A percentile compares a stretch with the other conserved stretches of the same genome.
Conservation (phyloP, 306 rosid genomes). For the Senna tora region DNA sequence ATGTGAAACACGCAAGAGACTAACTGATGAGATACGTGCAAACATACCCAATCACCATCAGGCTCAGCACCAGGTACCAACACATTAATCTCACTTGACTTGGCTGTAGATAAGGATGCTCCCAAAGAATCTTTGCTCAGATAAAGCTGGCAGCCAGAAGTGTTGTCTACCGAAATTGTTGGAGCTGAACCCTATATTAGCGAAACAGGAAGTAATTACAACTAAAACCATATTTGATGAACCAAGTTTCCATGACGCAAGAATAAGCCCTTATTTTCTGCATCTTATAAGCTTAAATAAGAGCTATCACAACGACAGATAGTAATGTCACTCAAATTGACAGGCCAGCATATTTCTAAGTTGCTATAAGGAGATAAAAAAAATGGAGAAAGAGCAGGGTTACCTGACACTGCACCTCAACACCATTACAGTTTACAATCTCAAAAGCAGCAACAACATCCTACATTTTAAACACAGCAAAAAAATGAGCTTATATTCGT, state of each 20-base stretch:
- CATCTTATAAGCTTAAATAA: slow-evolving; percentile 9
- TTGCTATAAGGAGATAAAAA: slow-evolving; percentile 6
- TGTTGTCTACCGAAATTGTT: slow-evolving; percentile 89
- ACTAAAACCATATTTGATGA: slow-evolving; percentile 19
- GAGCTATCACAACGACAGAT: slow-evolving; percentile 30
- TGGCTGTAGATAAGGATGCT: slow-evolving; percentile 86
- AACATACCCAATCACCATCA: slow-evolving; percentile 89
- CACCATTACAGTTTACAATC: slow-evolving; percentile 87
- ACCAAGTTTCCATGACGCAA: slow-evolving; percentile 13
- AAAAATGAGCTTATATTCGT: slow-evolving; percentile 19
- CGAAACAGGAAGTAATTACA: slow-evolving; percentile 27
- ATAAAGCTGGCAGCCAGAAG: slow-evolving; percentile 89
- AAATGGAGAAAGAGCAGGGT: background rate
- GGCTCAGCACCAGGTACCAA: slow-evolving; percentile 80
- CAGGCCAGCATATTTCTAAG: slow-evolving; percentile 29
- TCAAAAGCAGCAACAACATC: slow-evolving; percentile 99
- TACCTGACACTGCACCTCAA: slow-evolving; percentile 99
- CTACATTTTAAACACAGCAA: slow-evolving; percentile 51
- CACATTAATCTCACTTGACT: slow-evolving; percentile 95
- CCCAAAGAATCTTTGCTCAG: slow-evolving; percentile 83
- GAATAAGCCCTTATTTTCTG: slow-evolving; percentile 15
- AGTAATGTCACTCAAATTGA: slow-evolving; percentile 27
- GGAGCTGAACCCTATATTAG: slow-evolving; percentile 85
- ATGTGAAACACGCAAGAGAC: background rate
- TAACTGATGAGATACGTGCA: slow-evolving; percentile 26